Conservation (phyloP, 208 protist genomes). For the Crithidia bombi region DNA sequence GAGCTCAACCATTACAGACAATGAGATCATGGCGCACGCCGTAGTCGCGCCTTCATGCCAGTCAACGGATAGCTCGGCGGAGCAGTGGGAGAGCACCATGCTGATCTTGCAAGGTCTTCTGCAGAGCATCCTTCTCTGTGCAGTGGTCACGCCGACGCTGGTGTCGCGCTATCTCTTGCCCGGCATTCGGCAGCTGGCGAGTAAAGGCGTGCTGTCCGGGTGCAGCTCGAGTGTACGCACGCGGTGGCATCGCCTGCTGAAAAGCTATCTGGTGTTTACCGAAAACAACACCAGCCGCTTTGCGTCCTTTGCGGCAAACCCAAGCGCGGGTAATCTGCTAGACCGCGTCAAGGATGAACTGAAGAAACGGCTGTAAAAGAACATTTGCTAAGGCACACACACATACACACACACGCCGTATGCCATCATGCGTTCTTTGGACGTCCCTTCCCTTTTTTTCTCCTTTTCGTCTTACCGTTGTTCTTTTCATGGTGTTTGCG, state of each 20-base stretch:
- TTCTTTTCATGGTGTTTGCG: no score
- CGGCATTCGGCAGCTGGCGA: slow-evolving; percentile 45
- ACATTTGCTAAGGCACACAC: not conserved
- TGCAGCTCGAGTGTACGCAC: slow-evolving; percentile 39
- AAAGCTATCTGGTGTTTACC: slow-evolving; percentile 51
- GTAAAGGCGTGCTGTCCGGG: slow-evolving; percentile 30
- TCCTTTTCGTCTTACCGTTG: not conserved
- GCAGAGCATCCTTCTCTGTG: slow-evolving; percentile 51
- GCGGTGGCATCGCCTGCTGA: slow-evolving; percentile 49
- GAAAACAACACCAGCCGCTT: slow-evolving; percentile 42
- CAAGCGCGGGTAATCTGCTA: slow-evolving; percentile 42
- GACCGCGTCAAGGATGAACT: slow-evolving; percentile 63
- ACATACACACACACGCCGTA: no score
- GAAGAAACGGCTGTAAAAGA: slow-evolving; percentile 46
- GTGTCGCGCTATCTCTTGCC: slow-evolving; percentile 61
- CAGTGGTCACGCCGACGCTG: slow-evolving; percentile 69
- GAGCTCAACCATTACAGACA: not conserved
- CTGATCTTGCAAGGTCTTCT: slow-evolving; percentile 48
- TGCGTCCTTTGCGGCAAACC: slow-evolving; percentile 10
- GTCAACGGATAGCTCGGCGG: slow-evolving; percentile 17
- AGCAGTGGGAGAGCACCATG: slow-evolving; percentile 53
- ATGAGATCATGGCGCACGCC: not conserved
- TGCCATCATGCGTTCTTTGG: no score
- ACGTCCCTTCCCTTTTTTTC: no score
- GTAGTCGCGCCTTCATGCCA: not conserved